Evolutionary conservation across 2,329 filamentous ascomycete species (phyloP), one percentile per base, ranked within the genome.

Genomic region (Scleromitrula shiraiana): DNA sequence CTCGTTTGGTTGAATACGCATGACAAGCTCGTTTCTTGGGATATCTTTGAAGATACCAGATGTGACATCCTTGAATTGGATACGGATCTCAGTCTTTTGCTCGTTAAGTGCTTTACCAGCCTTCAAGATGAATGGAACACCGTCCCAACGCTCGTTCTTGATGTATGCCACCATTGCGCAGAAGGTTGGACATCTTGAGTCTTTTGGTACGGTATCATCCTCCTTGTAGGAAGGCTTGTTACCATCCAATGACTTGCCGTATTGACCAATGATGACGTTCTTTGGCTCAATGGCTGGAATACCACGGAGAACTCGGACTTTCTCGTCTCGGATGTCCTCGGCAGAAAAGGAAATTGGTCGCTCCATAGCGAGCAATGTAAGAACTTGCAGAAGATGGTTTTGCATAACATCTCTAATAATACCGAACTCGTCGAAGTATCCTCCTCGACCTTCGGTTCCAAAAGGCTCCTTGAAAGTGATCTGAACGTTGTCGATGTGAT

Each of bases 341-440:
- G 93, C 81, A 33, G 93, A 95, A 77, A 98, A 98, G 9, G 91
- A 97, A 65, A 98, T 93, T 50, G 93, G 93, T 54, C 93, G 82
- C 74, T 98, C 93, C 93, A 98, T 98, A 53, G 93, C 88, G 56
- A 98, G 80, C 48, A 98, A 80, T 14, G 93, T 98, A 58, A 98
- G 76, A 17, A 98, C 90, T 70, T 98, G 93, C 49, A 98, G 81
- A 63, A 98, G 73, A 71, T 98, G 93, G 77, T 98, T 98, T 73
- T 98, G 93, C 93, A 98, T 97, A 59, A 98, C 93, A 74, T 98
- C 94, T 66, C 94, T 89, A 63, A 98, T 89, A 68, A 98, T 98
- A 64, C 93, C 94, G 62, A 98, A 98, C 72, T 98, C 93, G 65
- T 98, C 94, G 66, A 98, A 98, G 75, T 98, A 98, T 49, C 93